phyloP scores from a whole-genome alignment of 2,329 filamentous ascomycete species.

The Penicillium aurantiogriseum region DNA sequence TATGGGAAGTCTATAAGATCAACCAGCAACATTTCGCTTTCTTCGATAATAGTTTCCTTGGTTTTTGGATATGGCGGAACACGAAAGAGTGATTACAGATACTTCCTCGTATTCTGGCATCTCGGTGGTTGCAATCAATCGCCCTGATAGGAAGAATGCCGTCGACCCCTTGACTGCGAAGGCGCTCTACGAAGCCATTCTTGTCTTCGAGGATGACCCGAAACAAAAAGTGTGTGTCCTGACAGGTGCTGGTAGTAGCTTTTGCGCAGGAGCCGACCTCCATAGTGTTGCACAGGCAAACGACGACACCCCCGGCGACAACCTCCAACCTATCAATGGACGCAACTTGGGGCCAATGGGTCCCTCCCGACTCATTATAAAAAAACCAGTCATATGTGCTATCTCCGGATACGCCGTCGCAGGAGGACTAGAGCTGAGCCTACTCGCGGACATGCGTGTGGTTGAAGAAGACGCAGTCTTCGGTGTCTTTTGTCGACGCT shows the following conservation, averaged over 20 bases:
- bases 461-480: constrained; percentile 55
- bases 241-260: constrained; percentile 48
- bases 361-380: constrained; percentile 50
- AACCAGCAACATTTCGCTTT: not conserved
- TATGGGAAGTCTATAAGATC: not conserved
- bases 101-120: constrained; percentile 41
- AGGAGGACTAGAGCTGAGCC: constrained; percentile 53
- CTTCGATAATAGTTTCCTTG: not conserved
- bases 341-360: constrained; percentile 52
- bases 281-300: constrained; percentile 41
- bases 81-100: constrained; percentile 5
- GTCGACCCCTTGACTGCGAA: constrained; percentile 51
- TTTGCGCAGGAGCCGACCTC: constrained; percentile 57
- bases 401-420: constrained; percentile 56
- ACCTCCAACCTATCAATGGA: constrained; percentile 34
- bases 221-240: constrained; percentile 55
- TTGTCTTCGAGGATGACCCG: constrained; percentile 50
- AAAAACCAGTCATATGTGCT: constrained; percentile 54
- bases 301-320: constrained; percentile 11
- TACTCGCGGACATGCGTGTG: constrained; percentile 55
- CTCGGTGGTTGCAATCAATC: constrained; percentile 56
- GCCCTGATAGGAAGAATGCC: constrained; percentile 53
- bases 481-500: constrained; percentile 57
- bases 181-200: constrained; percentile 50
- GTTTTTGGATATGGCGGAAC: constrained; percentile 3